Conservation (phyloP, 345 rosid species). For the Rhodamnia rubescens region DNA sequence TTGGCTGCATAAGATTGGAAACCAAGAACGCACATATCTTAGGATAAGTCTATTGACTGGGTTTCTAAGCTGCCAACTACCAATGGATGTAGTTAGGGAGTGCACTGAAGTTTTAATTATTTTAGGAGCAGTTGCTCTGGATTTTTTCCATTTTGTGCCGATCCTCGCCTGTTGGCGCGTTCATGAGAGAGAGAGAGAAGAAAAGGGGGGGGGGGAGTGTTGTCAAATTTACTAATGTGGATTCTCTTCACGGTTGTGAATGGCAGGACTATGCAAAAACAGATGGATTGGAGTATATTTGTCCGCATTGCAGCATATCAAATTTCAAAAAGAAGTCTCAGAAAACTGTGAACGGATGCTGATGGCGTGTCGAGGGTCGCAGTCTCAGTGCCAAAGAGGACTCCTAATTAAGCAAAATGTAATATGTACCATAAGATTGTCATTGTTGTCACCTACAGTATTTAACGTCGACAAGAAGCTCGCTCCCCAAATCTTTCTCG, state of each 20-base stretch:
- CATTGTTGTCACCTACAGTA: neutral
- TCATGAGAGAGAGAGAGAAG: neutral
- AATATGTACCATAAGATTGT: neutral
- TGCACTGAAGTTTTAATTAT: neutral
- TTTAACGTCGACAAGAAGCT: neutral
- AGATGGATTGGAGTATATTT: slow-evolving; percentile 90
- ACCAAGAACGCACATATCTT: neutral
- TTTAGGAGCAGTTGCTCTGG: neutral
- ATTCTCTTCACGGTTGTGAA: neutral
- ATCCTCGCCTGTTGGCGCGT: neutral
- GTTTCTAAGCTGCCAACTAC: neutral
- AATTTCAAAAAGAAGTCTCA: slow-evolving; percentile 86
- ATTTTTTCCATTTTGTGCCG: neutral
- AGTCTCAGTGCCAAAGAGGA: neutral
- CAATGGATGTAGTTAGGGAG: neutral
- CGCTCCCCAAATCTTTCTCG: neutral
- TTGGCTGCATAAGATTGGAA: neutral
- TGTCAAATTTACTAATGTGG: neutral
- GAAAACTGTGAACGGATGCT: slow-evolving; percentile 60
- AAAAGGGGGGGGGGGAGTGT: too few relatives aligned
- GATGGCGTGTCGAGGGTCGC: neutral
- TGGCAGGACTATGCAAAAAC: slow-evolving; percentile 97
- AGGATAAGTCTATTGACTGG: neutral
- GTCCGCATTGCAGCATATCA: slow-evolving; percentile 87
- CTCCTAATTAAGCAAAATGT: slow-evolving; percentile 2